A percentile compares a stretch with the other conserved stretches of the same genome.
phyloP scores from a whole-genome alignment of 306 rosid species.

The Cucurbita argyrosperma region DNA sequence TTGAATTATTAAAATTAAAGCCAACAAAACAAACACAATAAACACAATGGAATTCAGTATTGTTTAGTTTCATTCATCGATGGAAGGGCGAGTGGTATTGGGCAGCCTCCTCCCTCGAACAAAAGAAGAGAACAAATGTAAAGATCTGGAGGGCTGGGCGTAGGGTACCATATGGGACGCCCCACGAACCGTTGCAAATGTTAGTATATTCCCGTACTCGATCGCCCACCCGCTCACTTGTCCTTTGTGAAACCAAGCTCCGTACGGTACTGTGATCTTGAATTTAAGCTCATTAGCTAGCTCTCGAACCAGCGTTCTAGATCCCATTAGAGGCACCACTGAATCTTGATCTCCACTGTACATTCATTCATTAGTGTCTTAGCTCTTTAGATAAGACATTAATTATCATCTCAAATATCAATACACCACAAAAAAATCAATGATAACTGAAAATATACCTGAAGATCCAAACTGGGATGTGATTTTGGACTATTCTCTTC shows the following conservation, averaged over 20 bases:
- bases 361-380: no score
- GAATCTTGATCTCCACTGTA: constrained; percentile 85
- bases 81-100: constrained; percentile 36
- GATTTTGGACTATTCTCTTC: constrained; percentile 47
- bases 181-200: constrained; percentile 71
- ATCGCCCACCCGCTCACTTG: constrained; percentile 91
- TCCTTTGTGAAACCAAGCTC: constrained; percentile 82
- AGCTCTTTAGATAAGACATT: no score
- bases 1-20: not conserved
- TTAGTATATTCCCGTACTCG: constrained; percentile 64
- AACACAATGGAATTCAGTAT: not conserved
- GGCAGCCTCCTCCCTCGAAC: constrained; percentile 49
- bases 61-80: constrained; percentile 10
- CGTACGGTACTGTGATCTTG: constrained; percentile 51
- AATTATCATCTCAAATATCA: not conserved
- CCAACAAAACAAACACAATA: not conserved
- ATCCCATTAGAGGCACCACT: constrained; percentile 66
- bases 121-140: constrained; percentile 58
- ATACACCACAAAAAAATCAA: not conserved
- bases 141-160: constrained; percentile 77
- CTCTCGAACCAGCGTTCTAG: constrained; percentile 65
- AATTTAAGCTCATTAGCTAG: constrained; percentile 59
- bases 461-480: constrained; percentile 77
- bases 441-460: constrained; percentile 29
- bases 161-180: constrained; percentile 91